These are phyloP conservation scores for Lactarius akahatsu DNA, from an alignment of 768 basidiomycete species.

Conservation along the genomic window DNA sequence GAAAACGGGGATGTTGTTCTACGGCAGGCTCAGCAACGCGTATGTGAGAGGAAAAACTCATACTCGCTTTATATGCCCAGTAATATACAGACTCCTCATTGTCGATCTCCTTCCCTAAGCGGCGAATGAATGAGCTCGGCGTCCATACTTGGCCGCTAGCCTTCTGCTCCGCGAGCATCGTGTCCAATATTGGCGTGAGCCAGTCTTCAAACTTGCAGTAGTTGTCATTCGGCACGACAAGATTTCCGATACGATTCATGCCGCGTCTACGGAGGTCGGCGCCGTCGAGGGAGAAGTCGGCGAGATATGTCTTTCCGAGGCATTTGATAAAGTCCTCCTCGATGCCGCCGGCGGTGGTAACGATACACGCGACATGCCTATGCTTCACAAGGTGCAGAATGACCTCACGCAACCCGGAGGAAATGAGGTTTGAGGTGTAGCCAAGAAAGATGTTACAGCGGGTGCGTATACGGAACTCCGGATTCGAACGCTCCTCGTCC, in stretches of 20 bases:
- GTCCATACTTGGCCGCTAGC: slow-evolving; percentile 72
- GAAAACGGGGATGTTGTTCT: slow-evolving; percentile 99
- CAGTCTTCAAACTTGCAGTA: slow-evolving; percentile 99
- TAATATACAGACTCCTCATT: slow-evolving; percentile 98
- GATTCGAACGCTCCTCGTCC: slow-evolving; percentile 58
- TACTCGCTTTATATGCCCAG: slow-evolving; percentile 96
- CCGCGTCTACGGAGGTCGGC: slow-evolving; percentile 82
- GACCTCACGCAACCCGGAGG: slow-evolving; percentile 92
- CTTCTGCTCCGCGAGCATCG: slow-evolving; percentile 88
- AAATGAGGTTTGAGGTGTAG: slow-evolving; percentile 98
- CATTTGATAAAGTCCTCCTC: slow-evolving; percentile 99
- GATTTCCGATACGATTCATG: slow-evolving; percentile 97
- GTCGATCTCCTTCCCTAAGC: slow-evolving; percentile 96
- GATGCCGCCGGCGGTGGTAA: slow-evolving; percentile 97
- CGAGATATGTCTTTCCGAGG: slow-evolving; percentile 93
- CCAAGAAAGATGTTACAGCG: slow-evolving; percentile 92
- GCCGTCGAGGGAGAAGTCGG: slow-evolving; percentile 90
- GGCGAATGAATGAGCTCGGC: slow-evolving; percentile 88
- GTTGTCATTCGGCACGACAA: slow-evolving; percentile 95
- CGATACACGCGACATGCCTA: slow-evolving; percentile 82
- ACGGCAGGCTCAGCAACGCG: slow-evolving; percentile 32
- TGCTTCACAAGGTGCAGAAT: slow-evolving; percentile 92
- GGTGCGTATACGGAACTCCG: slow-evolving; percentile 61
- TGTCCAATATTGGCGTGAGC: slow-evolving; percentile 91
- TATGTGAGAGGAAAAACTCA: slow-evolving; percentile 23